A percentile compares a stretch with the other conserved stretches of the same genome.
phyloP scores from a whole-genome alignment of 805 yeast species.

The Candida nonsorbophila region DNA sequence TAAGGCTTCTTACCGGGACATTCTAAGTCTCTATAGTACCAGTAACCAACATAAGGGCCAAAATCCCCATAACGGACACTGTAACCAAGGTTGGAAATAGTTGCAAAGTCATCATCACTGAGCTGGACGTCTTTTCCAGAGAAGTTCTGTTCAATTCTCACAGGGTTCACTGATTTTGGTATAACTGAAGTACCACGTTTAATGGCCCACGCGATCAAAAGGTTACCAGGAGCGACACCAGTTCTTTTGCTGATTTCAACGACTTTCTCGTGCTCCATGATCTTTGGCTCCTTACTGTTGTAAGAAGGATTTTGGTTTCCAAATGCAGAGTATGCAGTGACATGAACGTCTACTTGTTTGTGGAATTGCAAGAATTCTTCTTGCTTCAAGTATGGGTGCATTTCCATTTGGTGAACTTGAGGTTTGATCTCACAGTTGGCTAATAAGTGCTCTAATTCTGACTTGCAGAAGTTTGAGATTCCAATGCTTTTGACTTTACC shows the following conservation, averaged over 20 bases:
- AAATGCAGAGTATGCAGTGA: constrained; percentile 75
- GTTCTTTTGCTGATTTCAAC: constrained; percentile 37
- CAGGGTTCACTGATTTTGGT: constrained; percentile 24
- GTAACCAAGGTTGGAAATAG: constrained; percentile 10
- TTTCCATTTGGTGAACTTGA: constrained; percentile 19
- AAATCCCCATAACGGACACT: constrained; percentile 23
- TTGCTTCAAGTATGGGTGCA: constrained; percentile 30
- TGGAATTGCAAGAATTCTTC: constrained; percentile 44
- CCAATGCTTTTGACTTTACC: constrained; percentile 74
- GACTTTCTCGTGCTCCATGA: constrained; percentile 12
- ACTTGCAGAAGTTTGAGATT: constrained; percentile 58
- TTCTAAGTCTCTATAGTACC: constrained; percentile 24
- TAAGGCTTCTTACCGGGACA: constrained; percentile 23
- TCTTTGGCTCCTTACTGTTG: constrained; percentile 34
- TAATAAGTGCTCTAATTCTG: not conserved
- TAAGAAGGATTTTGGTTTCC: constrained; percentile 20
- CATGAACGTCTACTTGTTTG: constrained; percentile 46
- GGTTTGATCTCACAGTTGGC: not conserved
- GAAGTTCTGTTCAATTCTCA: constrained; percentile 26
- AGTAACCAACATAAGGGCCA: constrained; percentile 24
- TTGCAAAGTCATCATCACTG: constrained; percentile 27
- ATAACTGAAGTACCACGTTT: constrained; percentile 48
- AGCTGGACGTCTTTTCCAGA: constrained; percentile 18
- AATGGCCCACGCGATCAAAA: constrained; percentile 54
- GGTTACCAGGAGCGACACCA: constrained; percentile 40